phyloP scores from a whole-genome alignment of 73 alveolate genomes.

The Paramecium primaurelia region DNA sequence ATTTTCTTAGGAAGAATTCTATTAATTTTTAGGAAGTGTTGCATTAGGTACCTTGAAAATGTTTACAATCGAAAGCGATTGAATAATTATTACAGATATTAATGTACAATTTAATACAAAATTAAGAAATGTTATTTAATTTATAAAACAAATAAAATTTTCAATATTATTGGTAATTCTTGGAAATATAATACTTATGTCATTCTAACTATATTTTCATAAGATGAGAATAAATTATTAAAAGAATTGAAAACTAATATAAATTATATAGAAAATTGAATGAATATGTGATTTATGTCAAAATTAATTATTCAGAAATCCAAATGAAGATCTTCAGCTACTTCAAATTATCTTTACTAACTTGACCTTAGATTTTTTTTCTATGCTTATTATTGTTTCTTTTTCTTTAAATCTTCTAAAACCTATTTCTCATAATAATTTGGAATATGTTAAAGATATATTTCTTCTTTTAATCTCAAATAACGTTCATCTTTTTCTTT shows the following conservation, averaged over 20 bases:
- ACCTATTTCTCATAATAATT: background rate
- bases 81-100: background rate
- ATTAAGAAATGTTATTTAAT: background rate
- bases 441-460: background rate
- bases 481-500: background rate
- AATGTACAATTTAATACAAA: background rate
- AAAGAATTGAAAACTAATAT: background rate
- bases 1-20: slow-evolving; percentile 24
- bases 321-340: background rate
- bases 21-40: background rate
- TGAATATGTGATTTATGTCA: background rate
- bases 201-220: too few species aligned
- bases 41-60: background rate
- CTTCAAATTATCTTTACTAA: background rate
- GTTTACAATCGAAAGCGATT: slow-evolving; percentile 41
- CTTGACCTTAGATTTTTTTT: background rate
- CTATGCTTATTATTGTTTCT: background rate
- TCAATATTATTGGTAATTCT: background rate
- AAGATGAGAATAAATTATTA: background rate
- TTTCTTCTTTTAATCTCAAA: background rate
- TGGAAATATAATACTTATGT: too few species aligned
- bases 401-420: background rate
- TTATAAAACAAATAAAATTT: too few species aligned
- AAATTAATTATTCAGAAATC: background rate
- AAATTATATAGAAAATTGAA: background rate